Evolutionary conservation across 1,139 yeast genomes (phyloP), one percentile per base, ranked within the genome.

Genomic region (Geotrichum fermentans): DNA sequence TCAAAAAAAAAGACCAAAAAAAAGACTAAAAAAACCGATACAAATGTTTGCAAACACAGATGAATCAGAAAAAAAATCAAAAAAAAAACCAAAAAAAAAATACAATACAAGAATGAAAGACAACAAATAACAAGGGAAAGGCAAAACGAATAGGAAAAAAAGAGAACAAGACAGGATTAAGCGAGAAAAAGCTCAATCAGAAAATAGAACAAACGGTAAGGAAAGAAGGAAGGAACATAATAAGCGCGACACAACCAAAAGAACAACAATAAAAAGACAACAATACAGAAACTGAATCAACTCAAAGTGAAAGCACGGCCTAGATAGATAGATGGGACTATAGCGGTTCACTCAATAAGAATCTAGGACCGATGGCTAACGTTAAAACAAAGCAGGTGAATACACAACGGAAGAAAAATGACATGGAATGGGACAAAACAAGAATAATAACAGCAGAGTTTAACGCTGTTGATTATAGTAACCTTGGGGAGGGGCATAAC

Each of bases 251-350:
- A 30, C 28, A 40, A 40, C 42, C 50, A 43, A 37, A 37, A 32
- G 43, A 41, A 34, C 38, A 52, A 41, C 37, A 52, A 40, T 38
- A 52, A 29, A 38, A 41, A 40, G 49, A 41, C 42, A 43, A 43
- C 24, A 29, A 40, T n/a, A 38, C 22, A 37, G 38, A 30, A 20
- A n/a, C n/a, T n/a, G n/a, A n/a, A n/a, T n/a, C n/a, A n/a, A n/a
- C n/a, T n/a, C n/a, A n/a, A n/a, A n/a, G n/a, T n/a, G n/a, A n/a
- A n/a, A n/a, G n/a, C n/a, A n/a, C n/a, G n/a, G n/a, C n/a, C n/a
- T n/a, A n/a, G n/a, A n/a, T n/a, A n/a, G n/a, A n/a, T n/a, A n/a
- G n/a, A n/a, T n/a, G n/a, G n/a, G n/a, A n/a, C n/a, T n/a, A n/a
- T n/a, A n/a, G n/a, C n/a, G n/a, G n/a, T n/a, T n/a, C n/a, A n/a